phyloP scores from a whole-genome alignment of 768 basidiomycete genomes.

The Hygrophorus russula region DNA sequence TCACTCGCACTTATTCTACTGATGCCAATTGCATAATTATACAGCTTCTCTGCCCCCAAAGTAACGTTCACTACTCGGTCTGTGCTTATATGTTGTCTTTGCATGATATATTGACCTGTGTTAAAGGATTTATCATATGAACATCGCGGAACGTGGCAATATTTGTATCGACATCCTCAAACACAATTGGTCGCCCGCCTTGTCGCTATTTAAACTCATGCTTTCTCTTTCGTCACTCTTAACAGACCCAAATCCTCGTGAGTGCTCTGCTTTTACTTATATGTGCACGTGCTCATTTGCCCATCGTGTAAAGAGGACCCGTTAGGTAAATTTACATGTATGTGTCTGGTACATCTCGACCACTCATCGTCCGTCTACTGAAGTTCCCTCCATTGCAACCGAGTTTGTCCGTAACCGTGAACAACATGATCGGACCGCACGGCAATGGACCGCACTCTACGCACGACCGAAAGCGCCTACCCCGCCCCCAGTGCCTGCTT shows the following conservation, averaged over 20 bases:
- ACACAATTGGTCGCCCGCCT: constrained; percentile 87
- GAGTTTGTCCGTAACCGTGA: constrained; percentile 56
- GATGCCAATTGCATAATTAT: not conserved
- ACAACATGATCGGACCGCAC: constrained; percentile 67
- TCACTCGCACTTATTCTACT: constrained; percentile 4
- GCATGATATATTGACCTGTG: not conserved
- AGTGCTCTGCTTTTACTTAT: not conserved
- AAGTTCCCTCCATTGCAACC: constrained; percentile 63
- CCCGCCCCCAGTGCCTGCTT: constrained; percentile 14
- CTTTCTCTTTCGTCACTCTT: constrained; percentile 86
- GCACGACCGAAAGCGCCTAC: constrained; percentile 39
- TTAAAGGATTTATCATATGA: constrained; percentile 80
- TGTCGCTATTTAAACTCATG: constrained; percentile 91
- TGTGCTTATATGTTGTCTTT: constrained; percentile 9
- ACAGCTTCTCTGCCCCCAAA: constrained; percentile 70
- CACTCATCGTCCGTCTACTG: not conserved
- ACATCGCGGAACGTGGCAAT: constrained; percentile 67
- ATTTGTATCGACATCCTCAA: constrained; percentile 91
- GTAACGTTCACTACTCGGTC: constrained; percentile 68
- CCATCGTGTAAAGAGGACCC: constrained; percentile 44
- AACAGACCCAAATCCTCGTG: constrained; percentile 90
- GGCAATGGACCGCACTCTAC: constrained; percentile 66
- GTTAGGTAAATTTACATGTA: constrained; percentile 32
- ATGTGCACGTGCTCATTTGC: not conserved
- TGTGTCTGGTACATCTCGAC: not conserved